These are phyloP conservation scores for Epichloe sp. DNA, from an alignment of 2,329 filamentous ascomycete genomes.

Conservation along the genomic window DNA sequence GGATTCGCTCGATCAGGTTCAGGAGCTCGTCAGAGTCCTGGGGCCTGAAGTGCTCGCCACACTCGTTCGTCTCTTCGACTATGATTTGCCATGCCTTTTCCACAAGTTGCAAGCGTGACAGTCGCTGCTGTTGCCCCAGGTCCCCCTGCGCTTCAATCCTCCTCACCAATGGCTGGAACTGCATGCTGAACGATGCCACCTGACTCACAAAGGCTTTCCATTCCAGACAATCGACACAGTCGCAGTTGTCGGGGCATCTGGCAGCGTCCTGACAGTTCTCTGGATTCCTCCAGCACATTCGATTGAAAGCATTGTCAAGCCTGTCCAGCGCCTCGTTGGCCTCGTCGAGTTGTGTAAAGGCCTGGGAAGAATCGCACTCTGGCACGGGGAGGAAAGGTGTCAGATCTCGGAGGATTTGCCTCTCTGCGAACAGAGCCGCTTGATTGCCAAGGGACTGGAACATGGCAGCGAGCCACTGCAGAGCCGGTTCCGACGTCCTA, in stretches of 20 bases:
- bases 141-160: neutral
- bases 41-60: neutral
- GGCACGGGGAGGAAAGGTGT: neutral
- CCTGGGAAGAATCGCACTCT: neutral
- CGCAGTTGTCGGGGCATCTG: neutral
- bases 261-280: neutral
- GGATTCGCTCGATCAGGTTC: conserved; percentile 2
- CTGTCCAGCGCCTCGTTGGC: conserved; percentile 1
- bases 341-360: neutral
- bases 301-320: conserved; percentile 2
- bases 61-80: neutral
- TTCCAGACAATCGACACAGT: neutral
- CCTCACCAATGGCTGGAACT: neutral
- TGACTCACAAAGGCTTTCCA: neutral
- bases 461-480: conserved; percentile 3
- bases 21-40: conserved; percentile 1
- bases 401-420: neutral
- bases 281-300: neutral
- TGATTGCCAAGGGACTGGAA: conserved; percentile 3
- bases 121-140: neutral
- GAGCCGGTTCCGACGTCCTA: neutral
- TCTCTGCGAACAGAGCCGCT: conserved; percentile 1
- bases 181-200: neutral
- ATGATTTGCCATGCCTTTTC: conserved; percentile 1
- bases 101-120: neutral